These are phyloP conservation scores for Chaetothyriales sp. DNA, from an alignment of 2,329 filamentous ascomycete species.

Conservation along the genomic window DNA sequence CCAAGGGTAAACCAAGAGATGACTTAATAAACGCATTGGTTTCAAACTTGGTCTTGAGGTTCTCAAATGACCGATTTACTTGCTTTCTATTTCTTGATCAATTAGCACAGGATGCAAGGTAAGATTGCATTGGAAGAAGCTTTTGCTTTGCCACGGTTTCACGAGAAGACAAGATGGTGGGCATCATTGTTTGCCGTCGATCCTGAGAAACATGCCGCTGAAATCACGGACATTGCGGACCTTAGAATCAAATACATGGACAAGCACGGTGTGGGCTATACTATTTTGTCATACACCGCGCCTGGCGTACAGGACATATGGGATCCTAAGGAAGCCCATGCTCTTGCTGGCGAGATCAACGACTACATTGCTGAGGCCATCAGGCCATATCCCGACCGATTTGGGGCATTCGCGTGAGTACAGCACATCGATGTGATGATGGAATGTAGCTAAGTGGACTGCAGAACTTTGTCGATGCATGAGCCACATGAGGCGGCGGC, in stretches of 20 bases:
- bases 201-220: slow-evolving; percentile 40
- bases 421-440: slow-evolving; percentile 1
- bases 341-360: slow-evolving; percentile 19
- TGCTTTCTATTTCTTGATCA: neutral
- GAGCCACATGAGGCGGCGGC: slow-evolving; percentile 27
- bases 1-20: neutral
- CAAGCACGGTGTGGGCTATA: slow-evolving; percentile 20
- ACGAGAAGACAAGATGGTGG: slow-evolving; percentile 49
- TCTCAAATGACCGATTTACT: neutral
- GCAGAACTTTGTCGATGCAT: slow-evolving; percentile 29
- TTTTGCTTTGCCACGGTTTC: slow-evolving; percentile 33
- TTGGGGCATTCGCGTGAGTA: slow-evolving; percentile 28
- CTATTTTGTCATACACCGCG: slow-evolving; percentile 19
- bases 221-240: slow-evolving; percentile 32
- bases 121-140: slow-evolving; percentile 12
- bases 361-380: slow-evolving; percentile 19
- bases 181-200: slow-evolving; percentile 47
- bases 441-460: slow-evolving; percentile 7
- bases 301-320: slow-evolving; percentile 20
- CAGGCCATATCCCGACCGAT: slow-evolving; percentile 23
- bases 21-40: neutral
- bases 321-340: slow-evolving; percentile 18
- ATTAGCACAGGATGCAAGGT: neutral
- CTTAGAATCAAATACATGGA: slow-evolving; percentile 14
- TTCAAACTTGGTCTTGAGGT: neutral